Conservation (phyloP, 208 protist genomes). For the Acanthamoeba sp. region DNA sequence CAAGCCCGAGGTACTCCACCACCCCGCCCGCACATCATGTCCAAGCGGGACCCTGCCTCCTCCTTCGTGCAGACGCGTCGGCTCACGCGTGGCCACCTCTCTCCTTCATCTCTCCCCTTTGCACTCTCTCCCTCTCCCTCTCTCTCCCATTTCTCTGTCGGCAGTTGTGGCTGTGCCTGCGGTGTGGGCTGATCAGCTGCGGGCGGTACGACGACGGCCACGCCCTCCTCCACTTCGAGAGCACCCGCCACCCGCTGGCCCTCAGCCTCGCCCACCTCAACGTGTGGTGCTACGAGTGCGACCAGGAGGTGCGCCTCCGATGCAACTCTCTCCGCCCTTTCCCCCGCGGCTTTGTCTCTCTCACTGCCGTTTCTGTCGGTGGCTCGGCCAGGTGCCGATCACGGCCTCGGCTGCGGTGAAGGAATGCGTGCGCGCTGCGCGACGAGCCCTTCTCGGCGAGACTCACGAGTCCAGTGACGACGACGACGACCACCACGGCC, state of each 20-base stretch:
- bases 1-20: not conserved
- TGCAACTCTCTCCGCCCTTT: not conserved
- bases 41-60: no score
- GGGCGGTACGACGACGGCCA: not conserved
- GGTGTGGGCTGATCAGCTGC: slow-evolving; percentile 39
- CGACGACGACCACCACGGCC: not conserved
- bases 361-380: not conserved
- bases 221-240: not conserved
- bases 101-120: no score
- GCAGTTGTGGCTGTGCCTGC: slow-evolving; percentile 40
- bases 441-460: not conserved
- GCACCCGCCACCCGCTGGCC: not conserved
- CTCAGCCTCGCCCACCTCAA: not conserved
- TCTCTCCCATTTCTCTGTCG: not conserved
- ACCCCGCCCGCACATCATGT: no score
- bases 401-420: not conserved
- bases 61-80: no score
- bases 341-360: not conserved
- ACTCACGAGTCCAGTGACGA: not conserved
- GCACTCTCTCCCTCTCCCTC: no score
- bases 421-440: not conserved
- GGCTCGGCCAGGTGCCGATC: not conserved
- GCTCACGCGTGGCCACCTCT: no score
- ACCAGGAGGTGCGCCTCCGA: not conserved
- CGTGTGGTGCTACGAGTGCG: slow-evolving; percentile 53